Percentiles rank a stretch among this genome's conserved stretches.
phyloP scores from a whole-genome alignment of 2,329 filamentous ascomycete species.

The Ploettnerulaceae sp. region DNA sequence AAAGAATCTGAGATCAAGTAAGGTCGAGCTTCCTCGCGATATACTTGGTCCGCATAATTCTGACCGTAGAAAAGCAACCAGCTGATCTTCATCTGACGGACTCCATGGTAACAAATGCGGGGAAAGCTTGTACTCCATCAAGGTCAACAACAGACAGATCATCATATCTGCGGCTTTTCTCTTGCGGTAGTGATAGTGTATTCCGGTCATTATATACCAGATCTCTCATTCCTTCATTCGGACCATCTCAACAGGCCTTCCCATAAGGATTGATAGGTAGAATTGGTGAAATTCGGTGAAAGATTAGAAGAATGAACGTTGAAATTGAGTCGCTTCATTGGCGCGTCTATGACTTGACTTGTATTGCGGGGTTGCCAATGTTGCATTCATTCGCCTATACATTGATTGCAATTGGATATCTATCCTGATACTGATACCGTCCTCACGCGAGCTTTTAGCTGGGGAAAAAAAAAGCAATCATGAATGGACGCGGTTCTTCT shows the following conservation, averaged over 20 bases:
- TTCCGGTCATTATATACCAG: background rate
- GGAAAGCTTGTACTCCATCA: conserved; percentile 7
- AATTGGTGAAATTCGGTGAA: background rate
- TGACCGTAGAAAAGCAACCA: background rate
- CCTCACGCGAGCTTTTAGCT: conserved; percentile 18
- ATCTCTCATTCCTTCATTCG: too few species aligned
- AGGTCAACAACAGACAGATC: too few species aligned
- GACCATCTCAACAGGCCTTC: too few species aligned
- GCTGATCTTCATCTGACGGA: too few species aligned
- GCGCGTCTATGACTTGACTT: conserved; percentile 16
- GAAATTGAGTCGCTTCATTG: conserved; percentile 17
- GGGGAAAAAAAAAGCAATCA: too few species aligned
- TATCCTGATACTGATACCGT: too few species aligned
- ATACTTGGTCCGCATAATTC: background rate
- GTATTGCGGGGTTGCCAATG: conserved; percentile 14
- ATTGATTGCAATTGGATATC: too few species aligned
- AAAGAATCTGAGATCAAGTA: background rate
- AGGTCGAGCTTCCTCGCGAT: background rate
- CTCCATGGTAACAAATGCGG: conserved; percentile 3
- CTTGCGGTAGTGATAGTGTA: background rate
- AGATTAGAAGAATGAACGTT: conserved; percentile 13
- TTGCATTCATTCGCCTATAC: background rate
- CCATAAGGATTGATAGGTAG: too few species aligned
- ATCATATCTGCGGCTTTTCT: too few species aligned
- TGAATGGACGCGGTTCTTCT: conserved; percentile 15